A percentile compares a stretch with the other conserved stretches of the same genome.
Evolutionary conservation across 2,329 filamentous ascomycete species (phyloP).

Genomic region (Aspergillus sp.): DNA sequence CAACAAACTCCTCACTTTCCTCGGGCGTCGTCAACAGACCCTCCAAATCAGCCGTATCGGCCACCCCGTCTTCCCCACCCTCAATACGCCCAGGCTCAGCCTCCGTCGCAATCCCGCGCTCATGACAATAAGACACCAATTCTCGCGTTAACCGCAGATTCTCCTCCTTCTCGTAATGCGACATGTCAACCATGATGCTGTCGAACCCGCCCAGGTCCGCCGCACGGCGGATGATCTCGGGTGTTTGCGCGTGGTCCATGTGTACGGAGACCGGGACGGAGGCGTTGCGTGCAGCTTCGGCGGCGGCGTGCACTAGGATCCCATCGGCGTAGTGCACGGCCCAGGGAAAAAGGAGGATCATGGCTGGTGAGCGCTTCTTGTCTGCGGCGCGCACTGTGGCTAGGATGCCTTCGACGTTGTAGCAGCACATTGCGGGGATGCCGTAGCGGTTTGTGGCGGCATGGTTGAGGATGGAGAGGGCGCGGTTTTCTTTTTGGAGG

Average conservation of each 20-base stretch:
- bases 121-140: constrained; percentile 63
- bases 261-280: constrained; percentile 62
- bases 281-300: constrained; percentile 56
- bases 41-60: constrained; percentile 63
- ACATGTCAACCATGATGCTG: constrained; percentile 77
- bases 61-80: constrained; percentile 72
- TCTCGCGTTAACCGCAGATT: constrained; percentile 66
- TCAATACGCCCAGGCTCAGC: constrained; percentile 72
- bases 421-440: constrained; percentile 62
- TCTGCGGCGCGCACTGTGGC: constrained; percentile 69
- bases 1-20: constrained; percentile 69
- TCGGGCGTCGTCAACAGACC: constrained; percentile 67
- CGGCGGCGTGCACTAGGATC: constrained; percentile 56
- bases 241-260: constrained; percentile 66
- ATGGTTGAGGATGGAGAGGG: constrained; percentile 57
- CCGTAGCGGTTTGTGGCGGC: constrained; percentile 58
- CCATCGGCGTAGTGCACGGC: constrained; percentile 65
- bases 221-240: constrained; percentile 60
- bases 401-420: constrained; percentile 71
- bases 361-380: constrained; percentile 64
- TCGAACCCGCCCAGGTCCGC: constrained; percentile 66
- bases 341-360: constrained; percentile 75
- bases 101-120: constrained; percentile 66
- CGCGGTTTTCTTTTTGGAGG: constrained; percentile 48
- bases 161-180: constrained; percentile 68